Evolutionary conservation across 2,329 filamentous ascomycete genomes (phyloP), one percentile per base, ranked within the genome.

Genomic region (Emmonsiellopsis sp.): DNA sequence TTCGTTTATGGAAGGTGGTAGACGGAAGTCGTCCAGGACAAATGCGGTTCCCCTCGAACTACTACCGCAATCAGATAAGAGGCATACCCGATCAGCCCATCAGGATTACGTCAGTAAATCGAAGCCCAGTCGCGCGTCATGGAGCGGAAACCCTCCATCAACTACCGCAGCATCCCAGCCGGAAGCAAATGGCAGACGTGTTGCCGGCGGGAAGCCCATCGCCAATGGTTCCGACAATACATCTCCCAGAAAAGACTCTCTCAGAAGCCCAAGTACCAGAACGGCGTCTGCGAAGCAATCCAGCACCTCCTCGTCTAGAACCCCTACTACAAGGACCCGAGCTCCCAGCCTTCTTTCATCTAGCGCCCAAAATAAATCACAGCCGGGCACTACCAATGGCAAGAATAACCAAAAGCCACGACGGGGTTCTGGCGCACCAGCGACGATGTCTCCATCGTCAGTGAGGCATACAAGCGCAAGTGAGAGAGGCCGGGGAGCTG

Each of bases 1-100:
- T 3, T 86, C 87, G 0, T 91, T 94, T 66, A 80, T 86, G 45
- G 75, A 79, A 56, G 76, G 81, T 65, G 82, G 82, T 40, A 76
- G 76, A 59, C 74, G 82, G 55, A 82, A 80, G 67, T 85, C 82
- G 44, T 78, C 80, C 48, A 74, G 82, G 60, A 78, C 80, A 51
- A 72, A 72, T 58, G 57, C 59, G 52, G 64, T 79, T 17, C 76
- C 78, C 11, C 57, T 74, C 50, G 75, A 77, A 44, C 60, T 73
- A 48, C 73, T 75, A 55, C 69, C 74, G 39, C 71, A 72, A 44
- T 74, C 73, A 36, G 72, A 73, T 42, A 74, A 74, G 57, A 68
- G 74, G 55, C 68, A 72, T 49, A 75, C 74, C 42, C 72, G 74
- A 56, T 67, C 69, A 36, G 64, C 66, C 36, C 69, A 65, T 45